Evolutionary conservation across 768 basidiomycete species (phyloP).

Genomic region (Rhodotorula sphaerocarpa): DNA sequence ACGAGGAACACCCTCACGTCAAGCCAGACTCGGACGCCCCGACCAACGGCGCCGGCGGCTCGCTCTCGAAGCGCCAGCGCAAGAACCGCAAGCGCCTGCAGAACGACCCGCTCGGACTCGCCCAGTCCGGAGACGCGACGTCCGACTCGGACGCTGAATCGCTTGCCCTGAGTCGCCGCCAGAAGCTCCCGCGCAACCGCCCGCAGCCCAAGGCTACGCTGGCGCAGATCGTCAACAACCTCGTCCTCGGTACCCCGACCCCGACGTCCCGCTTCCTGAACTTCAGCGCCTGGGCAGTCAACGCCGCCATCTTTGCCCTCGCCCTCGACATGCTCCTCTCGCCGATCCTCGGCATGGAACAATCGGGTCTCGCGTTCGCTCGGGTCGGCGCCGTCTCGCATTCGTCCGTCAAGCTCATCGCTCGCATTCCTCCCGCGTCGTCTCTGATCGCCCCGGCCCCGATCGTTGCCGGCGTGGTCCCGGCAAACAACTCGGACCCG

Average conservation of each 20-base stretch:
- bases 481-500: conserved; percentile 16
- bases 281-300: conserved; percentile 42
- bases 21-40: conserved; percentile 5
- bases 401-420: conserved; percentile 56
- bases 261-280: conserved; percentile 28
- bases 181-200: conserved; percentile 20
- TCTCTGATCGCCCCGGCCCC: conserved; percentile 1
- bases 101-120: conserved; percentile 8
- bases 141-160: conserved; percentile 2
- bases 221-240: conserved; percentile 2
- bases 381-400: conserved; percentile 65
- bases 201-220: conserved; percentile 12
- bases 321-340: conserved; percentile 52
- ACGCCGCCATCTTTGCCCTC: conserved; percentile 45
- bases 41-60: neutral
- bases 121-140: neutral
- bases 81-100: conserved; percentile 2
- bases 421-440: conserved; percentile 52
- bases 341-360: conserved; percentile 54
- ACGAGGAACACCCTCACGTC: conserved; percentile 24
- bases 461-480: conserved; percentile 19
- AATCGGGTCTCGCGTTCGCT: conserved; percentile 53
- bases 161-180: conserved; percentile 1
- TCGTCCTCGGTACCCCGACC: conserved; percentile 21
- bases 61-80: conserved; percentile 17